These are phyloP conservation scores for Neurospora sp. DNA, from an alignment of 2,329 filamentous ascomycete species.

Conservation along the genomic window DNA sequence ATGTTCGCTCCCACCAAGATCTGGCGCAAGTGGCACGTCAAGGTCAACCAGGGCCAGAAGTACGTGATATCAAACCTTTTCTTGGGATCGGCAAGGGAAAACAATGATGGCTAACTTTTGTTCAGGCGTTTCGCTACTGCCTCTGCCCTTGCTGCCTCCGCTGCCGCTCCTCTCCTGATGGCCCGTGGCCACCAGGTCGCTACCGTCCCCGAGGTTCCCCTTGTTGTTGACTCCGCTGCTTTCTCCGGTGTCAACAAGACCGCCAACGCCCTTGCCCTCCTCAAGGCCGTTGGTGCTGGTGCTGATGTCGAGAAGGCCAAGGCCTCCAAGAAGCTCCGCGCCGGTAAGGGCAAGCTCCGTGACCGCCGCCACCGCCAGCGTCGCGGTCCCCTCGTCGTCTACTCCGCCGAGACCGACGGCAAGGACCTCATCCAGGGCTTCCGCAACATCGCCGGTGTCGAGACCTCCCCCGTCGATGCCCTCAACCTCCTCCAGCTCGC, in stretches of 20 bases:
- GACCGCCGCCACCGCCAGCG: constrained; percentile 95
- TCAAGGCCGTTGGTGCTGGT: constrained; percentile 85
- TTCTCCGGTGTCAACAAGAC: constrained; percentile 84
- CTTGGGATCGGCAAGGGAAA: constrained; percentile 14
- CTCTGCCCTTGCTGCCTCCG: constrained; percentile 93
- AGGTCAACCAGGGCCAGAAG: constrained; percentile 99
- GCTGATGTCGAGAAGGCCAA: constrained; percentile 92
- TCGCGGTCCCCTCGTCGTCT: constrained; percentile 94
- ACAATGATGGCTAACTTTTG: constrained; percentile 16
- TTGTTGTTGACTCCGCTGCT: constrained; percentile 85
- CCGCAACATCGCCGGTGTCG: constrained; percentile 98
- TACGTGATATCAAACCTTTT: constrained; percentile 34
- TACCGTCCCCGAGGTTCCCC: constrained; percentile 87
- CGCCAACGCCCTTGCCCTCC: constrained; percentile 71
- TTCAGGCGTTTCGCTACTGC: constrained; percentile 88
- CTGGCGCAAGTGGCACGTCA: constrained; percentile 99
- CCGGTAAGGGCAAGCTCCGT: constrained; percentile 98
- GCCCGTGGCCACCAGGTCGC: constrained; percentile 95
- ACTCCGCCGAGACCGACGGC: constrained; percentile 90
- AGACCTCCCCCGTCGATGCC: constrained; percentile 87
- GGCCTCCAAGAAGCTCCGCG: constrained; percentile 90
- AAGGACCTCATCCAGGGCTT: constrained; percentile 89
- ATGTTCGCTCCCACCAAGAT: constrained; percentile 99
- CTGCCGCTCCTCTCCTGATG: constrained; percentile 86
- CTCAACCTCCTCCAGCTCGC: constrained; percentile 99